phyloP scores from a whole-genome alignment of 176 grass and related monocot genomes.

The Musa itinerans region DNA sequence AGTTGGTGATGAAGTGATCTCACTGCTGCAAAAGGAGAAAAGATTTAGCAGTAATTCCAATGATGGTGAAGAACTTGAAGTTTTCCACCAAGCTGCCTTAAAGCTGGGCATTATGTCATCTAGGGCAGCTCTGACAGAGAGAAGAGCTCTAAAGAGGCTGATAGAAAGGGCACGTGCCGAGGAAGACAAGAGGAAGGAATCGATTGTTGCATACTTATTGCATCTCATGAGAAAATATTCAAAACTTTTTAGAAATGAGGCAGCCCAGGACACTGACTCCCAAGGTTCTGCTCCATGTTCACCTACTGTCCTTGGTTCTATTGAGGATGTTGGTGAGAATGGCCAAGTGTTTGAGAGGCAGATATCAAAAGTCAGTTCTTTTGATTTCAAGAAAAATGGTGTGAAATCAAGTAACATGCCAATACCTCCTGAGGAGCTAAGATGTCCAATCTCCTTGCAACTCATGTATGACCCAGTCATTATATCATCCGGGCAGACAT shows the following conservation, averaged over 20 bases:
- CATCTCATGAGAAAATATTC: slow-evolving; percentile 69
- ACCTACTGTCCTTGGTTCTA: slow-evolving; percentile 12
- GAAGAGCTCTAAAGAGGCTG: slow-evolving; percentile 62
- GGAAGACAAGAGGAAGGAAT: slow-evolving; percentile 57
- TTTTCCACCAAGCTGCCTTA: slow-evolving; percentile 42
- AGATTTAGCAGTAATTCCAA: slow-evolving; percentile 31
- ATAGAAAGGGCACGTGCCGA: slow-evolving; percentile 44
- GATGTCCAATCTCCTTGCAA: slow-evolving; percentile 83
- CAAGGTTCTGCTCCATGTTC: slow-evolving; percentile 41
- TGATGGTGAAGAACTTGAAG: slow-evolving; percentile 47
- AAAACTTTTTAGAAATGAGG: slow-evolving; percentile 39
- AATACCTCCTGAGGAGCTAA: slow-evolving; percentile 63
- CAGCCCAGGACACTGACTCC: slow-evolving; percentile 30
- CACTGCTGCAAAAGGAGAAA: slow-evolving; percentile 42
- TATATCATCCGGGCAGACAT: slow-evolving; percentile 80
- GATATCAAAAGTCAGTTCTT: slow-evolving; percentile 28
- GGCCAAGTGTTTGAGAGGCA: slow-evolving; percentile 21
- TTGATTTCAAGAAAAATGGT: slow-evolving; percentile 39
- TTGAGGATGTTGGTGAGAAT: slow-evolving; percentile 24
- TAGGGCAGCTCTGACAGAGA: slow-evolving; percentile 56
- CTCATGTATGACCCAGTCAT: slow-evolving; percentile 84
- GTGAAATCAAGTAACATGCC: slow-evolving; percentile 64
- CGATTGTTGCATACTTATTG: slow-evolving; percentile 40
- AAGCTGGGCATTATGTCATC: slow-evolving; percentile 46
- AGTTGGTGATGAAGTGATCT: slow-evolving; percentile 41